phyloP scores from a whole-genome alignment of 1,139 yeast species.

The Saccharomyces uvarum region DNA sequence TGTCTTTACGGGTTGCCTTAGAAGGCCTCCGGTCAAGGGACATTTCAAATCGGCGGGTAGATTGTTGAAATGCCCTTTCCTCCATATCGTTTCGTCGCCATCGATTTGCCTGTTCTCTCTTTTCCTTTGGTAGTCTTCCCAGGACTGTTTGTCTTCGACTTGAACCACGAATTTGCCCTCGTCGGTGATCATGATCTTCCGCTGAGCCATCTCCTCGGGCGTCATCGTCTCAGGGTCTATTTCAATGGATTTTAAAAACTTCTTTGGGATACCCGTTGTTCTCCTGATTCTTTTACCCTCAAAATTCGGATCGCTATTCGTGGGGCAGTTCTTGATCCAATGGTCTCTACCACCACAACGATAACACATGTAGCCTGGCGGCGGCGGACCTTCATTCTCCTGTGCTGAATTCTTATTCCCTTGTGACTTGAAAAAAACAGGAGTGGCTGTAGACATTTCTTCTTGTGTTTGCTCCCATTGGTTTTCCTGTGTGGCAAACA shows the following conservation, averaged over 20 bases:
- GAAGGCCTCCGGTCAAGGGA: constrained; percentile 52
- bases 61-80: constrained; percentile 27
- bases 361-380: constrained; percentile 92
- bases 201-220: constrained; percentile 56
- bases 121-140: constrained; percentile 79
- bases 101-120: constrained; percentile 47
- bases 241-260: constrained; percentile 71
- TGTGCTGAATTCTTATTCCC: constrained; percentile 8
- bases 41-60: constrained; percentile 44
- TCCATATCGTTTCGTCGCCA: constrained; percentile 36
- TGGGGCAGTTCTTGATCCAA: constrained; percentile 94
- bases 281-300: constrained; percentile 86
- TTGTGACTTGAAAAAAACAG: constrained; percentile 46
- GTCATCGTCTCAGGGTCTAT: constrained; percentile 52
- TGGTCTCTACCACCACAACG: constrained; percentile 96
- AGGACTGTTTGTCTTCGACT: constrained; percentile 85
- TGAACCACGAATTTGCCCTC: constrained; percentile 95
- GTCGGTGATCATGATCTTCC: constrained; percentile 81
- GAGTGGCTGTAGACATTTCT: constrained; percentile 70
- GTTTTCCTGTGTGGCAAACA: constrained; percentile 88
- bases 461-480: constrained; percentile 95
- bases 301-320: constrained; percentile 84
- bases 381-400: constrained; percentile 50
- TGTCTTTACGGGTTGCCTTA: constrained; percentile 72
- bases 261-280: constrained; percentile 95